phyloP scores from a whole-genome alignment of 768 basidiomycete species.

The Strobilomyces dryophilus region DNA sequence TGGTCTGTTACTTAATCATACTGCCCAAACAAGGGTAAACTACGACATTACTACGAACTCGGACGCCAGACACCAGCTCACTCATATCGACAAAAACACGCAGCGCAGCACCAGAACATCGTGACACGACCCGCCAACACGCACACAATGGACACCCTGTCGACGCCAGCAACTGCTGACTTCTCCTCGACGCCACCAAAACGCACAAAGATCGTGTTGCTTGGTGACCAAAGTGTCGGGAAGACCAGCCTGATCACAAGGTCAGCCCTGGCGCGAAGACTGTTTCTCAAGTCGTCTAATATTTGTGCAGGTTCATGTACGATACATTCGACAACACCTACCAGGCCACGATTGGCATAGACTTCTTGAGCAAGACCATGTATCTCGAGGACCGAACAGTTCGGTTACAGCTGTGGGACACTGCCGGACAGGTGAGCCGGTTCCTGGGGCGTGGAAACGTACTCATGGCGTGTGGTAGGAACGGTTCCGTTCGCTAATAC shows the following conservation, averaged over 20 bases:
- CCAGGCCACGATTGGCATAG: slow-evolving; percentile 96
- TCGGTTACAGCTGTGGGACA: slow-evolving; percentile 97
- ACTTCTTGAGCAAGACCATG: slow-evolving; percentile 99
- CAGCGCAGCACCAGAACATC: not conserved
- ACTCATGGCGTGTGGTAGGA: slow-evolving; percentile 49
- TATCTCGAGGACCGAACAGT: slow-evolving; percentile 98
- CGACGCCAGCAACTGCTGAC: slow-evolving; percentile 73
- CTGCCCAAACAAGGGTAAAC: slow-evolving; percentile 28
- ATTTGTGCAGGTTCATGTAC: slow-evolving; percentile 80
- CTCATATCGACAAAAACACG: slow-evolving; percentile 5
- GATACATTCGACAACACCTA: slow-evolving; percentile 99
- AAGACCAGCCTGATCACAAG: slow-evolving; percentile 99
- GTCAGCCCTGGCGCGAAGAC: slow-evolving; percentile 37
- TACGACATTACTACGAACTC: not conserved
- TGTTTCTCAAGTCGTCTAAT: not conserved
- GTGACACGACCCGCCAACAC: not conserved
- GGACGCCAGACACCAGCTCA: not conserved
- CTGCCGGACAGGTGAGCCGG: slow-evolving; percentile 78
- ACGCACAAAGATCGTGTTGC: slow-evolving; percentile 92
- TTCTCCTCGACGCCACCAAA: slow-evolving; percentile 88
- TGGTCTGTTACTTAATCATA: slow-evolving; percentile 4
- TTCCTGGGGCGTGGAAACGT: not conserved
- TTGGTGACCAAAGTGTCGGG: slow-evolving; percentile 97
- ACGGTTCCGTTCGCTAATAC: slow-evolving; percentile 95
- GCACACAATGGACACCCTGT: slow-evolving; percentile 44